phyloP scores from a whole-genome alignment of 768 basidiomycete genomes.

The Hydnomerulius pinastri region DNA sequence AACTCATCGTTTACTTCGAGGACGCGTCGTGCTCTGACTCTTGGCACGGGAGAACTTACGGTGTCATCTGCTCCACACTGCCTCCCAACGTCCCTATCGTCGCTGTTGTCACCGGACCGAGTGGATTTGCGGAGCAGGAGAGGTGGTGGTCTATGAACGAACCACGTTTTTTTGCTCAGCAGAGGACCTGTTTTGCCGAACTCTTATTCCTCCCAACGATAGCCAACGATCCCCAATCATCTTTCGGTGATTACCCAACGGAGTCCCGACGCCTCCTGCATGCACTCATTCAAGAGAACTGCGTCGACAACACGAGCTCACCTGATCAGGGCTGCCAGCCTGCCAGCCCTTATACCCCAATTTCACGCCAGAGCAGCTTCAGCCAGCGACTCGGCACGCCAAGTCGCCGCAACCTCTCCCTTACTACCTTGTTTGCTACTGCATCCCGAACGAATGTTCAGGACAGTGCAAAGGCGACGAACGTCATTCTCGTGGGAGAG shows the following conservation, averaged over 20 bases:
- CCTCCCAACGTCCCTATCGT: conserved; percentile 11
- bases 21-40: conserved; percentile 7
- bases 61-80: background rate
- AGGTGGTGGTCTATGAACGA: conserved; percentile 21
- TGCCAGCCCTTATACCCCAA: conserved; percentile 7
- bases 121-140: conserved; percentile 9
- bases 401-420: background rate
- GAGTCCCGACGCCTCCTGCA: conserved; percentile 15
- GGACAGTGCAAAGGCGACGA: conserved; percentile 12
- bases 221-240: background rate
- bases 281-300: conserved; percentile 13
- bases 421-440: background rate
- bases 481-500: conserved; percentile 39
- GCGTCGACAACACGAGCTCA: background rate
- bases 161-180: background rate
- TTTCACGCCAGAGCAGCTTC: background rate
- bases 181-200: conserved; percentile 16
- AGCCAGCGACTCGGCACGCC: background rate
- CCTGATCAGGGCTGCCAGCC: background rate
- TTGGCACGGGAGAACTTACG: conserved; percentile 16
- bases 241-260: conserved; percentile 4
- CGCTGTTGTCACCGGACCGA: conserved; percentile 18
- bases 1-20: conserved; percentile 24
- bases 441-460: background rate
- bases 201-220: conserved; percentile 16